Evolutionary conservation across 202 grass and related monocot species (phyloP).

Genomic region (Elaeis oleifera): DNA sequence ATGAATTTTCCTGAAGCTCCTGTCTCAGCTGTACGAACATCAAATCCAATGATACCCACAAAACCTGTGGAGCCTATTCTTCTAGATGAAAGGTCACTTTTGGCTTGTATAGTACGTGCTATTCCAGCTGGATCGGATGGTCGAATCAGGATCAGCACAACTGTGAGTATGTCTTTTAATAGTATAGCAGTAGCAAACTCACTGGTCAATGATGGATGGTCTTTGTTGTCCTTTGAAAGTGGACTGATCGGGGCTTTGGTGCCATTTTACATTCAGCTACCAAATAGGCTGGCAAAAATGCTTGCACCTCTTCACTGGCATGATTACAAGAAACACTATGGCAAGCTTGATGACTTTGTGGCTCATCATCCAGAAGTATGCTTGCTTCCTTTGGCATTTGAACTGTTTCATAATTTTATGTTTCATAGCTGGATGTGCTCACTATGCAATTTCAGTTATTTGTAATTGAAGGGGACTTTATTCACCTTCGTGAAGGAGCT

Average conservation of each 20-base stretch:
- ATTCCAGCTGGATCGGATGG: slow-evolving; percentile 66
- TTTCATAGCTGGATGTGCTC: neutral
- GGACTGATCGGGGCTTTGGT: no score
- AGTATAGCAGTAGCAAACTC: no score
- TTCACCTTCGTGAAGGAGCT: slow-evolving; percentile 89
- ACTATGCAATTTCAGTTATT: slow-evolving; percentile 59
- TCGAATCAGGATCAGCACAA: slow-evolving; percentile 83
- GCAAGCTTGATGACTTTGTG: slow-evolving; percentile 97
- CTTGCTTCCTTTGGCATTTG: slow-evolving; percentile 9
- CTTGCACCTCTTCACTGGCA: slow-evolving; percentile 97
- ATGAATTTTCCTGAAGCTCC: slow-evolving; percentile 40
- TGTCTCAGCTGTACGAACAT: slow-evolving; percentile 12
- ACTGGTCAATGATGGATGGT: no score
- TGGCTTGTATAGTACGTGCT: slow-evolving; percentile 87
- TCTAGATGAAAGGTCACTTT: slow-evolving; percentile 77
- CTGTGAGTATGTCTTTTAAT: slow-evolving; percentile 36
- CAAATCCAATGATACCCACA: slow-evolving; percentile 20
- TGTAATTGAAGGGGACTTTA: slow-evolving; percentile 94
- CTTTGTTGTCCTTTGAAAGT: no score
- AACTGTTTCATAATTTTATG: neutral
- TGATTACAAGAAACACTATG: slow-evolving; percentile 90
- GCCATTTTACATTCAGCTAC: slow-evolving; percentile 37
- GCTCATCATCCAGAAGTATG: slow-evolving; percentile 73
- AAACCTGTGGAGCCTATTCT: slow-evolving; percentile 47
- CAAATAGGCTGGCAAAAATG: slow-evolving; percentile 97